phyloP scores from a whole-genome alignment of 176 grass and related monocot genomes.

The Puccinellia tenuiflora region DNA sequence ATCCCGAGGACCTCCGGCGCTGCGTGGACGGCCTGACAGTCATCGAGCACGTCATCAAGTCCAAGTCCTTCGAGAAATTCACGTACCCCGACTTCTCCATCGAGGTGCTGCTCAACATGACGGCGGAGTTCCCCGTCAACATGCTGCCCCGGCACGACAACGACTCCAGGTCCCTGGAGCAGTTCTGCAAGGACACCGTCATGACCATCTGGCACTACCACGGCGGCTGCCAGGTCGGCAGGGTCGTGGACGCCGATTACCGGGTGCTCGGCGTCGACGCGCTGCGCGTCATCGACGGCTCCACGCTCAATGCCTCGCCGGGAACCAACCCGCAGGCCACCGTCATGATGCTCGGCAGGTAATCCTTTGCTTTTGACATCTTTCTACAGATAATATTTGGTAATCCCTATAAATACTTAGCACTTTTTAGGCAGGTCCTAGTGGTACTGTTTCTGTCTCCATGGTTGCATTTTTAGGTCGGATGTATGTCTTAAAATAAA shows the following conservation, averaged over 20 bases:
- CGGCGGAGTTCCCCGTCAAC: conserved; percentile 53
- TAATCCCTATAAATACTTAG: background rate
- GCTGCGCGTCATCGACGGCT: conserved; percentile 77
- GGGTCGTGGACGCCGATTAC: conserved; percentile 69
- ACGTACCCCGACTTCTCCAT: conserved; percentile 39
- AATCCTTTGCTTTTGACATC: background rate
- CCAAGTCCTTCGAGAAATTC: conserved; percentile 47
- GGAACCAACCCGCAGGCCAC: conserved; percentile 87
- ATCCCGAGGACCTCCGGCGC: conserved; percentile 59
- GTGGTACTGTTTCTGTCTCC: conserved; percentile 24
- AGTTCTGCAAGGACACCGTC: conserved; percentile 73
- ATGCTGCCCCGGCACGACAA: conserved; percentile 49
- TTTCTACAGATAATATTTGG: conserved; percentile 1
- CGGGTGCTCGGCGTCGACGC: conserved; percentile 51
- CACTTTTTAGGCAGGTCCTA: conserved; percentile 33
- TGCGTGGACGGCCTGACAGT: conserved; percentile 53
- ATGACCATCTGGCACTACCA: conserved; percentile 96
- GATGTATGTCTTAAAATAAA: background rate
- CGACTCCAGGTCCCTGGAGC: conserved; percentile 59
- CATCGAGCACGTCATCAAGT: conserved; percentile 55
- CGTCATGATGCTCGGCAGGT: conserved; percentile 93
- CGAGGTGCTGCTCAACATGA: conserved; percentile 44
- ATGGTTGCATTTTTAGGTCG: conserved; percentile 20
- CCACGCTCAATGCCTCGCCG: conserved; percentile 57
- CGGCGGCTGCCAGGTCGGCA: conserved; percentile 69